Evolutionary conservation across 2,329 filamentous ascomycete species (phyloP), one percentile per base, ranked within the genome.

Genomic region (Phialocephala subalpina): DNA sequence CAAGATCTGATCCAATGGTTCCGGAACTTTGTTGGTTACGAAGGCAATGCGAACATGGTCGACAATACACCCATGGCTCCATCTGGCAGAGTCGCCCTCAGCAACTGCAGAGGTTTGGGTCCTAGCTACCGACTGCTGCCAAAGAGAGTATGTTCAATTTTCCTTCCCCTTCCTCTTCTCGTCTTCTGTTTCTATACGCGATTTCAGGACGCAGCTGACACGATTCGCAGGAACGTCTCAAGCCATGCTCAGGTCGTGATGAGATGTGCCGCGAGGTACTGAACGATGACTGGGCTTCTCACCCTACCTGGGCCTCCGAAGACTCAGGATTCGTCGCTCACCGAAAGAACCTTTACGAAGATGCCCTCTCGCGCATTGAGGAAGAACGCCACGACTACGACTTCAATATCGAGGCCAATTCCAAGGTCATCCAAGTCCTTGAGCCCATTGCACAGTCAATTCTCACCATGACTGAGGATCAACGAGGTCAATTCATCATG

Each of bases 351-450:
- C 88, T 91, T 62, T 97, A 92, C 70, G 96, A 99, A 78, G 96
- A 99, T 78, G 92, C 92, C 36, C 87, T 99, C 9, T 96, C 99
- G 77, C 87, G 96, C 22, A 97, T 99, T 67, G 96, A 99, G 79
- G 96, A 99, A 79, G 96, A 99, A 78, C 92, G 96, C 4, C 96
- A 99, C 76, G 96, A 99, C 76, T 99, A 99, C 74, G 96, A 99
- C 78, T 97, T 97, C 80, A 96, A 97, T 76, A 98, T 99, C 61
- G 96, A 99, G 80, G 92, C 93, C 9, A 97, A 96, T 75, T 88
- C 92, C 67, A 94, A 97, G 72, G 97, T 96, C 58, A 97, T 99
- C 66, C 96, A 98, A 79, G 89, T 99, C 4, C 87, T 99, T 47
- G 95, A 98, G 77, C 96, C 96, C 0, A 93, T 98, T 65, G 94